These are phyloP conservation scores for Exophiala sp. DNA, from an alignment of 2,329 filamentous ascomycete species.

Conservation along the genomic window DNA sequence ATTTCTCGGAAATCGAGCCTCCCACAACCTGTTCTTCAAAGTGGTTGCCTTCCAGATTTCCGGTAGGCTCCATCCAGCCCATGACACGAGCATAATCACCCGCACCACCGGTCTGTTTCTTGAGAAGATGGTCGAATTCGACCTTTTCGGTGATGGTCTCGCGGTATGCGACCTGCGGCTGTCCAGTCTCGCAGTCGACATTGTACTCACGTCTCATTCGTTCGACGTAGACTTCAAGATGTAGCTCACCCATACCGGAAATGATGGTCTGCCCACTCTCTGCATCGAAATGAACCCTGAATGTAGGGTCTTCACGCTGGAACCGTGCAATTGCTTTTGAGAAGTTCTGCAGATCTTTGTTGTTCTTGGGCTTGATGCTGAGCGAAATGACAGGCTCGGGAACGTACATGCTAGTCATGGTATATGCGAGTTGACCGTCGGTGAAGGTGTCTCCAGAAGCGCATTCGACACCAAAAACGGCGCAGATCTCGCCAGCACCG, in stretches of 20 bases:
- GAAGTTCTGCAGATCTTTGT: slow-evolving; percentile 88
- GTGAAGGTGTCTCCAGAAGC: slow-evolving; percentile 98
- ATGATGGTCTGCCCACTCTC: slow-evolving; percentile 98
- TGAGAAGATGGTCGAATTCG: slow-evolving; percentile 88
- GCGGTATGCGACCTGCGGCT: slow-evolving; percentile 94
- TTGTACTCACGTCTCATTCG: slow-evolving; percentile 95
- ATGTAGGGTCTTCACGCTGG: slow-evolving; percentile 96
- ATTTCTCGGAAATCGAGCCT: slow-evolving; percentile 93
- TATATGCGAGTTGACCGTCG: slow-evolving; percentile 85
- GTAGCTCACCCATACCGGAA: slow-evolving; percentile 95
- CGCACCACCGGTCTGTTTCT: slow-evolving; percentile 92
- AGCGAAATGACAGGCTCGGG: slow-evolving; percentile 97
- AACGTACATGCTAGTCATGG: slow-evolving; percentile 95
- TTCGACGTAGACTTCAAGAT: slow-evolving; percentile 96
- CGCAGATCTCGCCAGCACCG: slow-evolving; percentile 95
- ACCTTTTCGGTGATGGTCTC: slow-evolving; percentile 81
- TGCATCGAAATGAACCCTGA: slow-evolving; percentile 85
- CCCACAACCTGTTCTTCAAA: slow-evolving; percentile 87
- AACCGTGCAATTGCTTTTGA: slow-evolving; percentile 98
- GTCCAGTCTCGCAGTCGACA: slow-evolving; percentile 91
- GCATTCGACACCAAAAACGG: slow-evolving; percentile 96
- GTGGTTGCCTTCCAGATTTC: slow-evolving; percentile 66
- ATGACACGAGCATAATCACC: slow-evolving; percentile 93
- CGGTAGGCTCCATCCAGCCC: slow-evolving; percentile 85
- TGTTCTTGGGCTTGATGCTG: slow-evolving; percentile 93